Evolutionary conservation across 2,329 filamentous ascomycete genomes (phyloP).

Genomic region (Pestalotiopsis sp.): DNA sequence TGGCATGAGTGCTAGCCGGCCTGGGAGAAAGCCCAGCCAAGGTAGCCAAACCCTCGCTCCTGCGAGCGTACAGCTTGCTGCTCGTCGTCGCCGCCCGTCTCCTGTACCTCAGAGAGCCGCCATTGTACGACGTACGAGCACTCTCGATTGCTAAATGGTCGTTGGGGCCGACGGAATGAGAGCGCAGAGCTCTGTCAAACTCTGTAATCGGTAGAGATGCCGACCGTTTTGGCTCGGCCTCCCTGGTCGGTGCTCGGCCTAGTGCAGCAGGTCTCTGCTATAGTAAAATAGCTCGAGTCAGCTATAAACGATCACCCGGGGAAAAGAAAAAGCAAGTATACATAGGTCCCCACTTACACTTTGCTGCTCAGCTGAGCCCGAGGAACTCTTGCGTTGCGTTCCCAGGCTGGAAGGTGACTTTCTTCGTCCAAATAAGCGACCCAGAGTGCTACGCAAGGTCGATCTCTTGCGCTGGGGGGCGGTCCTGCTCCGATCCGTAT

Average conservation of each 20-base stretch:
- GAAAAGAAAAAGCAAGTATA: neutral
- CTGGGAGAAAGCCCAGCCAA: conserved; percentile 61
- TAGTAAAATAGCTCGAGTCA: neutral
- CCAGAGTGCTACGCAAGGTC: conserved; percentile 56
- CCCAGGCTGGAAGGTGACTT: conserved; percentile 39
- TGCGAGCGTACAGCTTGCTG: conserved; percentile 41
- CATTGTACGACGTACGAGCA: conserved; percentile 54
- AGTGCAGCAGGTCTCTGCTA: conserved; percentile 42
- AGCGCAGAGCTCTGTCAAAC: conserved; percentile 61
- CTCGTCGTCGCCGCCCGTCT: conserved; percentile 45
- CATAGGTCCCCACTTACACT: conserved; percentile 46
- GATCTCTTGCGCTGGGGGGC: conserved; percentile 59
- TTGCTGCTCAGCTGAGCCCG: conserved; percentile 42
- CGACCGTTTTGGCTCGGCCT: conserved; percentile 53
- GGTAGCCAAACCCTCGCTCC: conserved; percentile 42
- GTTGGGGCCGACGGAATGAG: conserved; percentile 61
- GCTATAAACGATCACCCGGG: neutral
- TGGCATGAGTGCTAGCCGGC: conserved; percentile 62
- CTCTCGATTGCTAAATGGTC: conserved; percentile 57
- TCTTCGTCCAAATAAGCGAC: conserved; percentile 61
- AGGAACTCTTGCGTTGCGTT: conserved; percentile 27
- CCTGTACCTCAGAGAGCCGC: conserved; percentile 41
- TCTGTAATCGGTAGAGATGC: conserved; percentile 63
- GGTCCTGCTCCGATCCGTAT: conserved; percentile 33
- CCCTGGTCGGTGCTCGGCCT: conserved; percentile 32